These are phyloP conservation scores for Teratosphaeriaceae sp. DNA, from an alignment of 2,329 filamentous ascomycete genomes.

Conservation along the genomic window DNA sequence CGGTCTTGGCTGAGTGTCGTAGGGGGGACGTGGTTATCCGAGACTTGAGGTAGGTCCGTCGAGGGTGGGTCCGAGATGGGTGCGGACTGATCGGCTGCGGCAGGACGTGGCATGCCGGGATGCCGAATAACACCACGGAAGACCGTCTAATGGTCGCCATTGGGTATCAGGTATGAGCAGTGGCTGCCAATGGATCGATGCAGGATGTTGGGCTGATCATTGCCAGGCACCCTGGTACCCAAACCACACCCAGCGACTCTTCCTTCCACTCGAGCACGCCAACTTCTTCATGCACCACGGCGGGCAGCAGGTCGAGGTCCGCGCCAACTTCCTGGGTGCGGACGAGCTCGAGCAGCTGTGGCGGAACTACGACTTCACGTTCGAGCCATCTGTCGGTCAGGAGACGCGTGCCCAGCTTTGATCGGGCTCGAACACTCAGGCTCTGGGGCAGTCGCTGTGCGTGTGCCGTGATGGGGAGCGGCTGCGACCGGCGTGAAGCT, in stretches of 20 bases:
- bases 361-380: conserved; percentile 14
- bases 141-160: conserved; percentile 20
- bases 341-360: conserved; percentile 10
- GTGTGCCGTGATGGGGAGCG: too few species aligned
- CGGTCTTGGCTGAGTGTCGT: conserved; percentile 44
- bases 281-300: conserved; percentile 14
- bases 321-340: conserved; percentile 9
- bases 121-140: conserved; percentile 47
- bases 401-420: too few species aligned
- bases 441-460: too few species aligned
- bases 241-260: conserved; percentile 12
- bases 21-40: conserved; percentile 52
- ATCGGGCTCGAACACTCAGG: too few species aligned
- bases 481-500: too few species aligned
- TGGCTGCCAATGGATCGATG: not conserved
- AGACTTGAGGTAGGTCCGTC: too few species aligned
- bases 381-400: too few species aligned
- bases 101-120: conserved; percentile 57
- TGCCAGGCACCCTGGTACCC: conserved; percentile 14
- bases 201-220: not conserved
- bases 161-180: conserved; percentile 15
- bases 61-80: too few species aligned
- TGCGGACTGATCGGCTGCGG: too few species aligned
- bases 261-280: conserved; percentile 9
- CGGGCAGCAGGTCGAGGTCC: conserved; percentile 10